Evolutionary conservation across 1,139 yeast species (phyloP).

Genomic region (Saccharomyces hybrid): DNA sequence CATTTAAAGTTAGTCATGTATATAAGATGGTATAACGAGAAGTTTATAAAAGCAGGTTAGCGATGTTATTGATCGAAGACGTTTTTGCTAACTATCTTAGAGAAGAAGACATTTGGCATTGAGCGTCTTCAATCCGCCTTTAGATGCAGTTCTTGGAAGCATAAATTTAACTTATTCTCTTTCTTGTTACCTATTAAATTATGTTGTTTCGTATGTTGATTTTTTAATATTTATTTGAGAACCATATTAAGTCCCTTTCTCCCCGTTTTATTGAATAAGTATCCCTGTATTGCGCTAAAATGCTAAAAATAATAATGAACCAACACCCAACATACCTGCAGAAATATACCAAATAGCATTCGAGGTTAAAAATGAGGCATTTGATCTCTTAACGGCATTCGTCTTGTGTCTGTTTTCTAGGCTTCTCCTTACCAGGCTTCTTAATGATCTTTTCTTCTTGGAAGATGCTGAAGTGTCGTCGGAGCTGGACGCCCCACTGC

Average conservation of each 20-base stretch:
- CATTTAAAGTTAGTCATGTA: constrained; percentile 22
- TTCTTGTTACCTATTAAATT: not conserved
- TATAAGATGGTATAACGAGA: not conserved
- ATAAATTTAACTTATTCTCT: not conserved
- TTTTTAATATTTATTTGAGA: not conserved
- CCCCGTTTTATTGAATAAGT: not conserved
- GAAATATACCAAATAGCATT: constrained; percentile 25
- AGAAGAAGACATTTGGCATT: not conserved
- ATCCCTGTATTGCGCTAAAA: constrained; percentile 4
- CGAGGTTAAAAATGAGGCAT: constrained; percentile 13
- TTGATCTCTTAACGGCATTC: constrained; percentile 40
- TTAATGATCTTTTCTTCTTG: constrained; percentile 32
- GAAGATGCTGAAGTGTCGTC: constrained; percentile 23
- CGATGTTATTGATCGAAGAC: not conserved
- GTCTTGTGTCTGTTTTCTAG: constrained; percentile 77
- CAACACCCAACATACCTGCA: constrained; percentile 24
- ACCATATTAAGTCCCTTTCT: constrained; percentile 6
- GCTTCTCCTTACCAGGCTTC: constrained; percentile 52
- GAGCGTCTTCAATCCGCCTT: not conserved
- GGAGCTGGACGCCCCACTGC: constrained; percentile 17
- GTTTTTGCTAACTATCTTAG: not conserved
- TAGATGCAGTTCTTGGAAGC: not conserved
- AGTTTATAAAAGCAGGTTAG: not conserved
- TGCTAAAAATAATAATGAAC: constrained; percentile 24
- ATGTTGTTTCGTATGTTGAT: not conserved